phyloP scores from a whole-genome alignment of 2,329 filamentous ascomycete species.

The Nemania serpens region DNA sequence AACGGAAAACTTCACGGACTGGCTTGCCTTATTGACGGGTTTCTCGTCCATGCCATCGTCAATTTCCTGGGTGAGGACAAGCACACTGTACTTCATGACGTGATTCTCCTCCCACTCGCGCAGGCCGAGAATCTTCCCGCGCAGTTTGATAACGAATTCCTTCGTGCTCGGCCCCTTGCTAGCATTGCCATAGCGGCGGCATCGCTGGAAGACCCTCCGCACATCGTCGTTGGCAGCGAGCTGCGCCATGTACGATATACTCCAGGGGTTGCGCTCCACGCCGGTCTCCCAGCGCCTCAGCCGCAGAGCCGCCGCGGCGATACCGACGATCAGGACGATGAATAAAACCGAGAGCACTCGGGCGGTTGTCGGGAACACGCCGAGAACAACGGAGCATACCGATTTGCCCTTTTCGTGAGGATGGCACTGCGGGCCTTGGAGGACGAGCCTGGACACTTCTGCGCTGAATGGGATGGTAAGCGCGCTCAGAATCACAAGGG shows the following conservation, averaged over 20 bases:
- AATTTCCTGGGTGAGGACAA: conserved; percentile 17
- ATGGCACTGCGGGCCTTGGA: conserved; percentile 43
- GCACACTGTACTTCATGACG: conserved; percentile 32
- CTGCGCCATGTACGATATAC: conserved; percentile 43
- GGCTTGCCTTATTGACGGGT: background rate
- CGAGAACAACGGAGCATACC: conserved; percentile 44
- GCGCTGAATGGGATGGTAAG: conserved; percentile 47
- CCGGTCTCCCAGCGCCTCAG: conserved; percentile 46
- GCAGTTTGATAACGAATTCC: conserved; percentile 35
- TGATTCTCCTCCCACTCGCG: conserved; percentile 32
- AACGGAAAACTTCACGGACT: conserved; percentile 10
- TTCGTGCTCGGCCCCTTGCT: conserved; percentile 15
- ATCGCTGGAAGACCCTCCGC: conserved; percentile 1
- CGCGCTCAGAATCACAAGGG: conserved; percentile 43
- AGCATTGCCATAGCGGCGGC: conserved; percentile 27
- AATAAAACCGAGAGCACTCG: conserved; percentile 43
- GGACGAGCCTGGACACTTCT: conserved; percentile 46
- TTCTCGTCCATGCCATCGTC: background rate
- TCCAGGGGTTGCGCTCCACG: conserved; percentile 48
- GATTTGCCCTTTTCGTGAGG: conserved; percentile 14
- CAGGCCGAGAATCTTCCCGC: conserved; percentile 29
- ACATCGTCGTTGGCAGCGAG: conserved; percentile 38
- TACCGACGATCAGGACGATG: conserved; percentile 39
- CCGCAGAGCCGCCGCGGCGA: conserved; percentile 36
- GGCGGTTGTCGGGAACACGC: conserved; percentile 41